A percentile compares a stretch with the other conserved stretches of the same genome.
Evolutionary conservation across 768 basidiomycete genomes (phyloP).

Genomic region (Leccinum boreale): DNA sequence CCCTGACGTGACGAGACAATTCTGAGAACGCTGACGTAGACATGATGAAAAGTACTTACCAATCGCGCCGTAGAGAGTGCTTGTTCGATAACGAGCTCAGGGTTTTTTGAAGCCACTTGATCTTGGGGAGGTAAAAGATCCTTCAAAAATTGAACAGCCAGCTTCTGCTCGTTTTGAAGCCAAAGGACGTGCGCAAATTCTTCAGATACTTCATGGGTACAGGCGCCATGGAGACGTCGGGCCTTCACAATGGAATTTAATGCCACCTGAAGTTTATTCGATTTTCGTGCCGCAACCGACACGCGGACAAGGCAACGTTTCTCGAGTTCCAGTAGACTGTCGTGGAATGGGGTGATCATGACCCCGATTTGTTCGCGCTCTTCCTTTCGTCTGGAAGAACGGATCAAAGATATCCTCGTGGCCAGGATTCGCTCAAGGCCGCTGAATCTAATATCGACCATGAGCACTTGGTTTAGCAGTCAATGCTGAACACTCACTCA

Average conservation of each 20-base stretch:
- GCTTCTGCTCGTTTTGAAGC: constrained; percentile 78
- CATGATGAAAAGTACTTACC: constrained; percentile 39
- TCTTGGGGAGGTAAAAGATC: constrained; percentile 27
- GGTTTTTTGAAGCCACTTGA: constrained; percentile 8
- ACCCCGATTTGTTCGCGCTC: constrained; percentile 76
- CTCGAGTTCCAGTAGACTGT: constrained; percentile 56
- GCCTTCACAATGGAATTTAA: constrained; percentile 82
- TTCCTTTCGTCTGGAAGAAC: constrained; percentile 65
- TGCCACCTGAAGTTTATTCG: constrained; percentile 73
- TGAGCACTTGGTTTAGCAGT: constrained; percentile 5
- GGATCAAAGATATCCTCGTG: constrained; percentile 78
- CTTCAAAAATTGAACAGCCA: constrained; percentile 74
- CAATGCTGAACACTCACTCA: constrained; percentile 49
- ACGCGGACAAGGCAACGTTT: constrained; percentile 67
- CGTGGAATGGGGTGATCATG: constrained; percentile 51
- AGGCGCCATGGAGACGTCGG: constrained; percentile 49
- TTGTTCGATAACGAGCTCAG: constrained; percentile 22
- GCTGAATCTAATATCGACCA: constrained; percentile 52
- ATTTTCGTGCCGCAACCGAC: constrained; percentile 66
- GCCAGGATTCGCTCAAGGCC: constrained; percentile 77
- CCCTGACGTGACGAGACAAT: constrained; percentile 50
- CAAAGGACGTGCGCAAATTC: constrained; percentile 92
- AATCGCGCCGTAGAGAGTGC: constrained; percentile 59
- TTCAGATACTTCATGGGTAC: constrained; percentile 56
- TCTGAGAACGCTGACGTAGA: neutral